A percentile compares a stretch with the other conserved stretches of the same genome.
Evolutionary conservation across 2,329 filamentous ascomycete species (phyloP).

Genomic region (Fusarium nisikadoi): DNA sequence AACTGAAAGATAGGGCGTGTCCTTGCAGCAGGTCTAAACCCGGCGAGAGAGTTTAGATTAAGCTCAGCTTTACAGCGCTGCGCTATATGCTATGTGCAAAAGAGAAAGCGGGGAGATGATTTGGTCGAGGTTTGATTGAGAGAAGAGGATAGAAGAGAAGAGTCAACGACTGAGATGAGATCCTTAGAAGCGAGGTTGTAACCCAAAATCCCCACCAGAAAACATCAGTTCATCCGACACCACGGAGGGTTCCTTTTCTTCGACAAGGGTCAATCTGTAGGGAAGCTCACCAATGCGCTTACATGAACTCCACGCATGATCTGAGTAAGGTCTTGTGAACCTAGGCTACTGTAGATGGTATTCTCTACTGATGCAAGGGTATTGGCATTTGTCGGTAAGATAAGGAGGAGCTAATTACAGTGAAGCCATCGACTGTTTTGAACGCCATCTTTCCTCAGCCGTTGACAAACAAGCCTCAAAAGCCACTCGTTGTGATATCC

Average conservation of each 20-base stretch:
- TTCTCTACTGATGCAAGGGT: constrained; percentile 20
- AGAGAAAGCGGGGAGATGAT: constrained; percentile 9
- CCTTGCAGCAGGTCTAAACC: constrained; percentile 22
- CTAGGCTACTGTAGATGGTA: constrained; percentile 2
- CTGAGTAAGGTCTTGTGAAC: constrained; percentile 30
- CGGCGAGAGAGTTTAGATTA: constrained; percentile 15
- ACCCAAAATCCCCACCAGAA: constrained; percentile 1
- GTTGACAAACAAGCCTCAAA: background rate
- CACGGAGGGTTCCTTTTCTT: background rate
- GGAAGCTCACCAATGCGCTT: constrained; percentile 12
- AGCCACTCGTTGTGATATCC: constrained; percentile 13
- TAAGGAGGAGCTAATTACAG: background rate
- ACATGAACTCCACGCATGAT: constrained; percentile 44
- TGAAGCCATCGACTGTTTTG: background rate
- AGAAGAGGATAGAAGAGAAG: constrained; percentile 19
- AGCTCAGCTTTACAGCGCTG: constrained; percentile 37
- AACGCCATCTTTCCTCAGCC: background rate
- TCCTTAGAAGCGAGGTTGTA: constrained; percentile 15
- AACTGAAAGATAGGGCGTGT: constrained; percentile 8
- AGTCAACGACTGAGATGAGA: background rate
- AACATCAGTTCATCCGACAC: constrained; percentile 36
- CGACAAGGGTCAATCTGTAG: constrained; percentile 7
- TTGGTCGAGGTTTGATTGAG: constrained; percentile 11
- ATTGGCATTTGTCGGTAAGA: background rate
- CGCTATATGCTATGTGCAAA: background rate